Conservation (phyloP, 768 basidiomycete species). For the Lactarius indigo region DNA sequence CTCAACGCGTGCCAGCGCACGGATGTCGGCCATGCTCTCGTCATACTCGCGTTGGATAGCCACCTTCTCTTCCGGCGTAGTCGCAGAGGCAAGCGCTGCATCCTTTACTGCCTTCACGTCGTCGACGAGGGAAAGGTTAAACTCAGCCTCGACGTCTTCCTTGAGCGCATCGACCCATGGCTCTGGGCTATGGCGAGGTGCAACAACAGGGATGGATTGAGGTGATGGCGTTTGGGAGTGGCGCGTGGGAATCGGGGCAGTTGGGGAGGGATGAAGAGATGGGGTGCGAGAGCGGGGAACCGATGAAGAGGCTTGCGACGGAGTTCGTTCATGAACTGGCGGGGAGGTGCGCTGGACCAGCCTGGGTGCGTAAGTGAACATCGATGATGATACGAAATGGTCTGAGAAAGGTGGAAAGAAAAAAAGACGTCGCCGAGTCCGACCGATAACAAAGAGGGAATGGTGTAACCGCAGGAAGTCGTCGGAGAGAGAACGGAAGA, state of each 20-base stretch:
- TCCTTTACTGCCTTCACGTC: conserved; percentile 18
- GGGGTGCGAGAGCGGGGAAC: conserved; percentile 15
- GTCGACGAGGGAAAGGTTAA: conserved; percentile 19
- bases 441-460: conserved; percentile 15
- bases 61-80: conserved; percentile 5
- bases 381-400: background rate
- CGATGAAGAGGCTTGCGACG: background rate
- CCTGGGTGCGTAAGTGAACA: conserved; percentile 20
- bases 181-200: conserved; percentile 12
- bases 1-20: conserved; percentile 17
- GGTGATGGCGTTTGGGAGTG: conserved; percentile 2
- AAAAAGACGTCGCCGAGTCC: conserved; percentile 8
- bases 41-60: conserved; percentile 14
- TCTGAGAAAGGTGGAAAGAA: background rate
- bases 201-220: background rate
- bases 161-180: conserved; percentile 23
- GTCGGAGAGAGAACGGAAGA: background rate
- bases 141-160: conserved; percentile 21
- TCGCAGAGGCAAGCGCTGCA: conserved; percentile 9
- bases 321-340: conserved; percentile 9
- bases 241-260: conserved; percentile 13
- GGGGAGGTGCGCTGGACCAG: conserved; percentile 17
- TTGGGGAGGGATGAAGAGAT: conserved; percentile 11
- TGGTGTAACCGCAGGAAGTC: conserved; percentile 6
- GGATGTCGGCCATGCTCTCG: conserved; percentile 23